Conservation (phyloP, 164 flowering plant genomes). For the Liquidambar formosana region DNA sequence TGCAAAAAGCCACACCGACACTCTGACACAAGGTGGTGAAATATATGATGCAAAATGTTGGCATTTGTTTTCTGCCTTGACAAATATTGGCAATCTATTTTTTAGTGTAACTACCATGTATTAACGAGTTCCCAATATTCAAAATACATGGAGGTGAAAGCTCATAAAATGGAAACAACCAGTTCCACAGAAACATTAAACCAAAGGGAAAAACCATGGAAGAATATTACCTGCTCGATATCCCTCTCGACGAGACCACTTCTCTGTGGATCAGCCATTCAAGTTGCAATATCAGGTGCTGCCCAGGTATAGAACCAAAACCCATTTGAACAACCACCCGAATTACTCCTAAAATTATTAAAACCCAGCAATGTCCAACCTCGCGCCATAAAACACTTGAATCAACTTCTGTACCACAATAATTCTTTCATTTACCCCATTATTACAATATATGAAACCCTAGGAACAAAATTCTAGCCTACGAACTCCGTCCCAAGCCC, state of each 20-base stretch:
- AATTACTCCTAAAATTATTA: background rate
- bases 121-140: too few relatives aligned
- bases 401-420: background rate
- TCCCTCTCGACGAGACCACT: constrained; percentile 61
- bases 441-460: background rate
- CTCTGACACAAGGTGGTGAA: too few relatives aligned
- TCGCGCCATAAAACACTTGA: constrained; percentile 28
- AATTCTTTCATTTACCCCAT: background rate
- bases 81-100: too few relatives aligned
- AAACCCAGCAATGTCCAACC: constrained; percentile 9
- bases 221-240: constrained; percentile 61
- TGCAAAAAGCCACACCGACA: too few relatives aligned
- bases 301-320: constrained; percentile 26
- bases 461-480: constrained; percentile 6
- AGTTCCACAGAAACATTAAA: background rate
- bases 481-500: background rate
- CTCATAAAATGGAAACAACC: background rate
- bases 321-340: constrained; percentile 49
- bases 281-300: constrained; percentile 39
- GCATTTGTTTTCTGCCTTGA: too few relatives aligned
- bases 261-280: constrained; percentile 79
- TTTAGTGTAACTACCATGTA: too few relatives aligned
- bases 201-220: background rate
- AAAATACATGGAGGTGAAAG: too few relatives aligned
- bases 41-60: too few relatives aligned